Percentiles rank a stretch among this genome's conserved stretches.
phyloP scores from a whole-genome alignment of 768 basidiomycete species.

The Kwoniella dendrophila region DNA sequence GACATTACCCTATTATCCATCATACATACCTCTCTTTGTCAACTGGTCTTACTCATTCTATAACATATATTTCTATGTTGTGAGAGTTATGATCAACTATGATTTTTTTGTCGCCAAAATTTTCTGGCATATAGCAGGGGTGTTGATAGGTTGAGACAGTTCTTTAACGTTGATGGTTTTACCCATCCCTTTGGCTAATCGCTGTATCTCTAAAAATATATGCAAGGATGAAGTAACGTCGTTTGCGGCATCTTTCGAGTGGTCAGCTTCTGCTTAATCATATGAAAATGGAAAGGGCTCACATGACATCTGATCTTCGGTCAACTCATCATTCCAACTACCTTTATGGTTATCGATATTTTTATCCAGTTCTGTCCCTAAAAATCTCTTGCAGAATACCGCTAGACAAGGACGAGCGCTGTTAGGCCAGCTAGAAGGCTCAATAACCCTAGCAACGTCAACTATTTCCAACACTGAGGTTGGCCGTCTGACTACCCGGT shows the following conservation, averaged over 20 bases:
- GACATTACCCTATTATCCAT: no score
- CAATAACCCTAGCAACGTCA: slow-evolving; percentile 40
- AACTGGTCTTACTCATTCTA: no score
- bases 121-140: background rate
- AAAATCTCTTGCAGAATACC: slow-evolving; percentile 36
- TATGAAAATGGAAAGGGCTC: slow-evolving; percentile 14
- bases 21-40: no score
- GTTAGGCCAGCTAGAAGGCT: slow-evolving; percentile 40
- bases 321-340: slow-evolving; percentile 37
- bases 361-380: slow-evolving; percentile 40
- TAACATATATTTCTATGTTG: background rate
- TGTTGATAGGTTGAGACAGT: background rate
- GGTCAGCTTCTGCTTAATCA: background rate
- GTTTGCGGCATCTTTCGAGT: slow-evolving; percentile 46
- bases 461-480: slow-evolving; percentile 43
- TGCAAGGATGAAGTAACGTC: slow-evolving; percentile 43
- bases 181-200: slow-evolving; percentile 14
- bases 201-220: slow-evolving; percentile 31
- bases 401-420: slow-evolving; percentile 37
- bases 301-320: slow-evolving; percentile 41
- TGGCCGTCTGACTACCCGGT: background rate
- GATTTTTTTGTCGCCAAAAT: no score
- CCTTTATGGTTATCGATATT: slow-evolving; percentile 35
- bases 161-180: slow-evolving; percentile 20
- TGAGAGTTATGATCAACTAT: background rate